Evolutionary conservation across 768 basidiomycete genomes (phyloP).

Genomic region (Austroboletus festivus): DNA sequence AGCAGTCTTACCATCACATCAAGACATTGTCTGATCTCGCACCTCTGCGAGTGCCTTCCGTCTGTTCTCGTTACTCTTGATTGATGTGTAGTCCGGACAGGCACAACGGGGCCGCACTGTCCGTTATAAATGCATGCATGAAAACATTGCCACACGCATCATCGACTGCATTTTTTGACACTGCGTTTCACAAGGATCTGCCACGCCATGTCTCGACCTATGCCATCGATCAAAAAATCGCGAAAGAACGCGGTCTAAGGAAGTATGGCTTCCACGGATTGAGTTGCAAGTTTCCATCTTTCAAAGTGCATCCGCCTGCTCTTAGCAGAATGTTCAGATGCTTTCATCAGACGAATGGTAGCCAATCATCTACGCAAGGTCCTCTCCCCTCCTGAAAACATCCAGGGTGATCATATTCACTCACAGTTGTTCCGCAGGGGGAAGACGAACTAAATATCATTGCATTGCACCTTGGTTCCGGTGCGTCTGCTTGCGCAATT

Average conservation of each 20-base stretch:
- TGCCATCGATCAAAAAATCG: slow-evolving; percentile 64
- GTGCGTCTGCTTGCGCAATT: slow-evolving; percentile 81
- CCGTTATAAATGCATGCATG: slow-evolving; percentile 61
- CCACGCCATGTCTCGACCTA: slow-evolving; percentile 77
- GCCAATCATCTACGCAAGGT: slow-evolving; percentile 58
- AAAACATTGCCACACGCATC: slow-evolving; percentile 59
- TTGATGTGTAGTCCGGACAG: slow-evolving; percentile 26
- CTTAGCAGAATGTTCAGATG: slow-evolving; percentile 38
- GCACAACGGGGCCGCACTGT: slow-evolving; percentile 60
- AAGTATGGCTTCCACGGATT: slow-evolving; percentile 94
- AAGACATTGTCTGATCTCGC: slow-evolving; percentile 75
- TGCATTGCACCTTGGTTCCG: slow-evolving; percentile 86
- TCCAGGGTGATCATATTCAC: not conserved
- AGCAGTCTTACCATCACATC: slow-evolving; percentile 69
- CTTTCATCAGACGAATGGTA: slow-evolving; percentile 65
- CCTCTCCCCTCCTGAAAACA: not conserved
- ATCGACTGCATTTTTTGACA: slow-evolving; percentile 86
- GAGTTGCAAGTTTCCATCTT: slow-evolving; percentile 46
- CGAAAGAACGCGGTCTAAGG: slow-evolving; percentile 63
- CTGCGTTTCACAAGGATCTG: slow-evolving; percentile 77
- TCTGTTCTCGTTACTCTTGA: not conserved
- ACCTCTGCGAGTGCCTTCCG: slow-evolving; percentile 57
- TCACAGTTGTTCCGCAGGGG: slow-evolving; percentile 32
- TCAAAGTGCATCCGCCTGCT: not conserved
- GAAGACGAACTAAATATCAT: slow-evolving; percentile 64